Evolutionary conservation across 148 eudicot species (phyloP).

Genomic region (Vaccinium darrowii): DNA sequence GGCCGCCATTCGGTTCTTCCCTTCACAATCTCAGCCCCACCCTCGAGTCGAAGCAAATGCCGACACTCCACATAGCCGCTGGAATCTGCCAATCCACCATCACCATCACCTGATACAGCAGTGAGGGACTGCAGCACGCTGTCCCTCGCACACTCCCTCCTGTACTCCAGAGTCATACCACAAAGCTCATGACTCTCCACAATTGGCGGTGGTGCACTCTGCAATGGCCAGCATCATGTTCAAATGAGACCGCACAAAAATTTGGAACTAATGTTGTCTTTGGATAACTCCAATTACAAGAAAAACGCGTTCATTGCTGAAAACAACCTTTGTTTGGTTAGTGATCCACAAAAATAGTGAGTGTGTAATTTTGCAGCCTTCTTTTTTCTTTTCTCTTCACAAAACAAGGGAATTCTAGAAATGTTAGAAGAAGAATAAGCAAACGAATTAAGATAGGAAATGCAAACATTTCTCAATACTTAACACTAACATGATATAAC

Average conservation of each 20-base stretch:
- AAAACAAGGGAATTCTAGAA: not conserved
- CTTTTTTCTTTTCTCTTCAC: not conserved
- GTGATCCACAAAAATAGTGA: not conserved
- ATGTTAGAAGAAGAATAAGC: not conserved
- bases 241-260: not conserved
- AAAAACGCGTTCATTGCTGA: not conserved
- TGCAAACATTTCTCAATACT: not conserved
- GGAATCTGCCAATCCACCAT: conserved; percentile 40
- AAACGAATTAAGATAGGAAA: not conserved
- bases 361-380: not conserved
- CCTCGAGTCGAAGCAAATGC: conserved; percentile 78
- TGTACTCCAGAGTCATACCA: conserved; percentile 77
- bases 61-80: conserved; percentile 74
- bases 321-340: not conserved
- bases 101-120: conserved; percentile 38
- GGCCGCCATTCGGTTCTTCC: conserved; percentile 91
- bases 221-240: conserved; percentile 22
- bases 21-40: conserved; percentile 78
- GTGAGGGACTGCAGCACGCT: conserved; percentile 82
- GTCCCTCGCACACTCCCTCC: conserved; percentile 89
- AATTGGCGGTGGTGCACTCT: conserved; percentile 79
- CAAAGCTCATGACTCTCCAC: conserved; percentile 82
- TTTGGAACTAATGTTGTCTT: not conserved
- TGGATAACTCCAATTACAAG: not conserved
- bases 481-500: not conserved